These are phyloP conservation scores for Gliomastix tumulicola DNA, from an alignment of 2,329 filamentous ascomycete genomes.

Conservation along the genomic window DNA sequence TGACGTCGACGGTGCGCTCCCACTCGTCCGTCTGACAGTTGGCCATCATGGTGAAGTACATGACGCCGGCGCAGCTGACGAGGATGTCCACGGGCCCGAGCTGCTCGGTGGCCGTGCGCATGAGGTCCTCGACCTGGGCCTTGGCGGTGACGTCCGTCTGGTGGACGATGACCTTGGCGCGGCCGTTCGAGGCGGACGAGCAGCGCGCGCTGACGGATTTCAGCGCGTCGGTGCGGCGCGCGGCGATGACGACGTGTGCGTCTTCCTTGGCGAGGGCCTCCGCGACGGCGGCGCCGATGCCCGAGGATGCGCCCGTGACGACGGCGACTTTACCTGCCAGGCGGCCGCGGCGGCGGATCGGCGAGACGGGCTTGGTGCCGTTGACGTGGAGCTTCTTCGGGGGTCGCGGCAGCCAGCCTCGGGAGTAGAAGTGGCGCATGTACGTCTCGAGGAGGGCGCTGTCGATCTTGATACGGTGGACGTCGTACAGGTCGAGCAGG, in stretches of 20 bases:
- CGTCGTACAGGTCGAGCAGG: conserved; percentile 39
- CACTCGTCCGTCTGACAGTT: conserved; percentile 68
- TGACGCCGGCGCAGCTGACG: conserved; percentile 75
- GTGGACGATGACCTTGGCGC: conserved; percentile 60
- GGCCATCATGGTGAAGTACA: conserved; percentile 87
- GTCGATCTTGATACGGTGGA: conserved; percentile 65
- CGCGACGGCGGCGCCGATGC: conserved; percentile 71
- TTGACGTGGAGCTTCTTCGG: conserved; percentile 40
- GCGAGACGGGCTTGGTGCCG: conserved; percentile 7
- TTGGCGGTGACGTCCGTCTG: conserved; percentile 67
- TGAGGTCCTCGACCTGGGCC: conserved; percentile 58
- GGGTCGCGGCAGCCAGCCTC: conserved; percentile 65
- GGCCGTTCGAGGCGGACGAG: conserved; percentile 37
- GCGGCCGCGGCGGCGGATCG: conserved; percentile 38
- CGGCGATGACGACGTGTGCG: conserved; percentile 64
- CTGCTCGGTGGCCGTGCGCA: conserved; percentile 48
- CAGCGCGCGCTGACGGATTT: conserved; percentile 60
- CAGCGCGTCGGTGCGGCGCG: conserved; percentile 62
- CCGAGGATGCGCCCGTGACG: conserved; percentile 73
- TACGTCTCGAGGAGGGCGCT: conserved; percentile 67
- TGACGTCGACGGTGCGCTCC: conserved; percentile 78
- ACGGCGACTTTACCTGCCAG: conserved; percentile 65
- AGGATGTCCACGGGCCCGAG: conserved; percentile 72
- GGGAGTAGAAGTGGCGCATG: conserved; percentile 70
- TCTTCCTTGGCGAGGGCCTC: conserved; percentile 63